Base-by-base conservation (phyloP, 495 filamentous ascomycete genomes). In the Usnea hakonensis region DNA sequence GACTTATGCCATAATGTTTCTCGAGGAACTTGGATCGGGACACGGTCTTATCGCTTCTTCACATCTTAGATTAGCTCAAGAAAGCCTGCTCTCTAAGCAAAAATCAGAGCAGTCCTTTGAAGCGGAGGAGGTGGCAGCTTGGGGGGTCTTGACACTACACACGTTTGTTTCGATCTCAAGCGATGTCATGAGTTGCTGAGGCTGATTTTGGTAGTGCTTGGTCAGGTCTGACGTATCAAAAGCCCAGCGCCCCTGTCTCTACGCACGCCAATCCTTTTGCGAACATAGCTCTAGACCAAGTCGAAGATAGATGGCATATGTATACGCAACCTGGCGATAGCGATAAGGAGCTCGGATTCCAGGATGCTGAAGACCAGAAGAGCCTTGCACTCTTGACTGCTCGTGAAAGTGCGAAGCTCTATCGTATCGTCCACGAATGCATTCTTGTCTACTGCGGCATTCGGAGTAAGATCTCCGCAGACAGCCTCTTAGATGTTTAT, bases 381-480 rank as follows among this genome's bases (percentile, higher is more conserved):
- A 64, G 64, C 38, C 53, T 59, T 36, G 58, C 67, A 30, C 30
- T 58, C 0, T 23, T 69, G 55, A 67, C 64, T 2, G 64, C 67
- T 50, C 40, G 35, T 33, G 64, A 73, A 43, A 67, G 72, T 33
- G 67, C 70, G 9, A 68, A 68, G 33, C 60, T 77, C 17, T 70
- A 69, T 53, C 64, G 60, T 13, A 69, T 76, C 33, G 65, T 76
- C 23, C 64, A 72, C 21, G 71, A 74, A 30, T 62, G 62, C 21
- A 71, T 72, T n/a, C 68, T 69, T 54, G 53, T 77, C 21, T 77
- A 76, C 58, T 70, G 65, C 53, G 70, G 70, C n/a, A 61, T 46
- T 43, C 57, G 67, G 11, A 65, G 68, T 23, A 65, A 37, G 40
- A 64, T 72, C 6, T 68, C 70, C 26, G 69, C 72, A 14, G 30